Base-by-base conservation (phyloP, 305 asterid genomes). In the Fraxinus nigra region DNA sequence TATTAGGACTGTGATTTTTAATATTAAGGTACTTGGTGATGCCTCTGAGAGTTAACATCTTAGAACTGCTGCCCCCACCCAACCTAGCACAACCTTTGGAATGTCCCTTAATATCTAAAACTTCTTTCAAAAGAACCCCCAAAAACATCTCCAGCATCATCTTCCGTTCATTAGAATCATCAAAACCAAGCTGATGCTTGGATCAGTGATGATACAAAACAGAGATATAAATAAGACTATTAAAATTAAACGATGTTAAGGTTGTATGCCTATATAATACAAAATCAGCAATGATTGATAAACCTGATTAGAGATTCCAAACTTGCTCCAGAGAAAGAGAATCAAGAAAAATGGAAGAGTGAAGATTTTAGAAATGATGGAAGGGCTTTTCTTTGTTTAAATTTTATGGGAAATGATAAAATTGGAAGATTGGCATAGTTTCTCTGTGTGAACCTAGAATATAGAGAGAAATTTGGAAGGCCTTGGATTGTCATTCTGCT, bases 1-100 rank as follows among this genome's bases (percentile, higher is more conserved):
- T 46, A 85, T 84, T 82, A 18, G 46, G 73, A 78, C 85, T 48
- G 74, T 34, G 59, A 40, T 32, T 26, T 7, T 10, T 7, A 67
- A 67, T 67, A 9, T 14, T 28, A 28, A 76, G 14, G 13, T 74
- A 75, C 63, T 46, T 76, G 34, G 40, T 46, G 38, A 26, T 13
- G 79, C 24, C 69, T 46, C 20, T 10, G 69, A 76, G 37, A 24
- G 38, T 46, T 26, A n/a, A 40, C 67, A 48, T 2, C 18, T 18
- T 46, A 51, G 24, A 76, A 76, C 26, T 30, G 9, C 7, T 13
- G 20, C 20, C 7, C 79, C 2, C 40, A 13, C 3, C 11, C 69
- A 24, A 28, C 67, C 35, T 24, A 33, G 9, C 79, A 28, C 30
- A 65, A 72, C 32, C 18, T 32, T 82, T 59, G 56, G 33, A 65